Conservation (phyloP, 1,284 basidiomycete genomes). For the Schizophyllum commune region DNA sequence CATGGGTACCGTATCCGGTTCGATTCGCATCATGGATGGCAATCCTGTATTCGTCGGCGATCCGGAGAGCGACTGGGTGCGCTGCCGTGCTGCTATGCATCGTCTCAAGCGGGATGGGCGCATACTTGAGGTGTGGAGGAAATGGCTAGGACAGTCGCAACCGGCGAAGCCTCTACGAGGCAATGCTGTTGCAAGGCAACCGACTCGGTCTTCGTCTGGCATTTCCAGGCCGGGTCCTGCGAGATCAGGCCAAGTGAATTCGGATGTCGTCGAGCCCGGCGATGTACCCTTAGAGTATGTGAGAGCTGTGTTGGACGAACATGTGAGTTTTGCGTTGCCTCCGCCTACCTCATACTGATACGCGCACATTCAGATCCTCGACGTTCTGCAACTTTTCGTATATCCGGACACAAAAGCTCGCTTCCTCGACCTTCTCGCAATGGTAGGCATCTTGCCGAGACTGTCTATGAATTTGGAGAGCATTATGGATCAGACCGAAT, state of each 20-base stretch:
- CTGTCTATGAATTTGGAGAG: conserved; percentile 26
- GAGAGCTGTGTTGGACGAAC: conserved; percentile 39
- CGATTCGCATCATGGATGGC: not conserved
- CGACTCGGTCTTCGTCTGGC: no score
- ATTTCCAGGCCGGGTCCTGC: conserved; percentile 2
- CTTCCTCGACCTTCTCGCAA: conserved; percentile 45
- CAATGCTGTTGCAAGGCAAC: not conserved
- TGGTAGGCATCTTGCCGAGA: conserved; percentile 35
- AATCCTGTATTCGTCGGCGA: conserved; percentile 26
- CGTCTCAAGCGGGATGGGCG: conserved; percentile 53
- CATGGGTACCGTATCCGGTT: conserved; percentile 1
- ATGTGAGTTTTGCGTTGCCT: conserved; percentile 38
- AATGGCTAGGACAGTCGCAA: conserved; percentile 42
- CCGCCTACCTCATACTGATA: not conserved
- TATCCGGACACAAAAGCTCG: conserved; percentile 65
- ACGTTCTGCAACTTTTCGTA: conserved; percentile 50
- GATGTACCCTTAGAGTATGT: conserved; percentile 37
- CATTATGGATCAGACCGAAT: conserved; percentile 33
- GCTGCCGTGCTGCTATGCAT: conserved; percentile 46
- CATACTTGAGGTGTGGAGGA: conserved; percentile 64
- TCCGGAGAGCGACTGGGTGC: conserved; percentile 50
- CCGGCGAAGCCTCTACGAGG: conserved; percentile 20
- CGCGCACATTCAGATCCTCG: conserved; percentile 34
- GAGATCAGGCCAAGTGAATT: no score
- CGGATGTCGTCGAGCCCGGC: conserved; percentile 6